Evolutionary conservation across 2,329 filamentous ascomycete genomes (phyloP).

Genomic region (Pseudonectria foliicola): DNA sequence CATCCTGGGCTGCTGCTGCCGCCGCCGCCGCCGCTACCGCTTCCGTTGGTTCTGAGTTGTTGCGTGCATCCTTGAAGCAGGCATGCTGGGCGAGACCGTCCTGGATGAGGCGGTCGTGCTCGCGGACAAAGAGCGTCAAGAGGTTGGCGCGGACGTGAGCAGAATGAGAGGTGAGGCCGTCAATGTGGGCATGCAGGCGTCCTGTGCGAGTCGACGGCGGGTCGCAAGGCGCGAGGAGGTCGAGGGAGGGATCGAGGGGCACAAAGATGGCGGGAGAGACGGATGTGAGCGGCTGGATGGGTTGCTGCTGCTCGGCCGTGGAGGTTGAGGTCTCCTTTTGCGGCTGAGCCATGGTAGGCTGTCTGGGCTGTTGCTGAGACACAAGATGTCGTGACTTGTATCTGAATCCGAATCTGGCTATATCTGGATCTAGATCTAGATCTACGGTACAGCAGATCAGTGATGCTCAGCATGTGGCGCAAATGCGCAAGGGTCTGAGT

Average conservation of each 20-base stretch:
- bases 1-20: conserved; percentile 1
- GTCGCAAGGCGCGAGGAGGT: conserved; percentile 14
- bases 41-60: too few species aligned
- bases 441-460: too few species aligned
- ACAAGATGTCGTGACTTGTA: too few species aligned
- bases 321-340: conserved; percentile 1
- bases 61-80: conserved; percentile 1
- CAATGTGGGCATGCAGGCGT: conserved; percentile 14
- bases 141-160: conserved; percentile 25
- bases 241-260: conserved; percentile 21
- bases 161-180: conserved; percentile 19
- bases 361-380: too few species aligned
- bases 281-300: conserved; percentile 14
- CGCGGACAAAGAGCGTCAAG: conserved; percentile 21
- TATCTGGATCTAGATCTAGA: too few species aligned
- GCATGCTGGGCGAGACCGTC: conserved; percentile 13
- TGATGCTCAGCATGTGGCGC: too few species aligned
- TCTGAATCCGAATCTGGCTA: too few species aligned
- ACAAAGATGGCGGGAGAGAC: conserved; percentile 28
- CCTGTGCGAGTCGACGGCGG: conserved; percentile 9
- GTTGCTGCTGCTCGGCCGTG: conserved; percentile 4
- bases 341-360: background rate
- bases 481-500: too few species aligned
- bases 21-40: background rate
- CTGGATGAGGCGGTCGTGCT: conserved; percentile 25